These are phyloP conservation scores for Ilyonectria mors-panacis DNA, from an alignment of 2,329 filamentous ascomycete species.

Conservation along the genomic window DNA sequence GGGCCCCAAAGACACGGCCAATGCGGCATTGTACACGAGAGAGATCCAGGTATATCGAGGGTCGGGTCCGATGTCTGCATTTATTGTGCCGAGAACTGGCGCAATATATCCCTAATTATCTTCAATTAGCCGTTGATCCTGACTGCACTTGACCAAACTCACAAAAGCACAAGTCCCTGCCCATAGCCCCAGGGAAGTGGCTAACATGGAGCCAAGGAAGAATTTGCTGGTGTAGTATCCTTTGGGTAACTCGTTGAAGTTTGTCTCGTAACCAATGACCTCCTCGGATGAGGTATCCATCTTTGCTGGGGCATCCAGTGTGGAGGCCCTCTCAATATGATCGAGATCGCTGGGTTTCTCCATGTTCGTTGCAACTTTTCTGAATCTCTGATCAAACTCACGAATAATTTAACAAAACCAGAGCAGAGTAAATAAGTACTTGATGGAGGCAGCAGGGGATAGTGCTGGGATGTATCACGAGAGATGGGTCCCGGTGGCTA, in stretches of 20 bases:
- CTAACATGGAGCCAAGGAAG: background rate
- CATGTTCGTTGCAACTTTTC: no score
- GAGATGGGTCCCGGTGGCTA: no score
- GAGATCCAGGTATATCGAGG: conserved; percentile 1
- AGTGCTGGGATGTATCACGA: no score
- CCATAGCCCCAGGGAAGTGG: background rate
- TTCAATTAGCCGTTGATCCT: background rate
- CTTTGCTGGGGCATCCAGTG: background rate
- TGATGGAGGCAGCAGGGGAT: no score
- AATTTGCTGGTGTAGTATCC: conserved; percentile 2
- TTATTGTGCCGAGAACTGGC: background rate
- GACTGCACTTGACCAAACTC: background rate
- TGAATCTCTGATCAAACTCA: no score
- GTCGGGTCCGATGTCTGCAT: background rate
- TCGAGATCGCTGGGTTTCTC: no score
- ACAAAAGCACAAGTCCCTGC: background rate
- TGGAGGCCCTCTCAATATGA: no score
- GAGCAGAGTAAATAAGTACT: no score
- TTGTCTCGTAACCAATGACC: background rate
- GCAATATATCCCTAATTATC: background rate
- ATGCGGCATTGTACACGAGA: conserved; percentile 1
- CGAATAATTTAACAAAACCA: no score
- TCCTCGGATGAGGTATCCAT: background rate
- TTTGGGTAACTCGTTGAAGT: background rate
- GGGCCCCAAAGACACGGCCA: background rate